Conservation (phyloP, 768 basidiomycete species). For the Mycena capillaripes region DNA sequence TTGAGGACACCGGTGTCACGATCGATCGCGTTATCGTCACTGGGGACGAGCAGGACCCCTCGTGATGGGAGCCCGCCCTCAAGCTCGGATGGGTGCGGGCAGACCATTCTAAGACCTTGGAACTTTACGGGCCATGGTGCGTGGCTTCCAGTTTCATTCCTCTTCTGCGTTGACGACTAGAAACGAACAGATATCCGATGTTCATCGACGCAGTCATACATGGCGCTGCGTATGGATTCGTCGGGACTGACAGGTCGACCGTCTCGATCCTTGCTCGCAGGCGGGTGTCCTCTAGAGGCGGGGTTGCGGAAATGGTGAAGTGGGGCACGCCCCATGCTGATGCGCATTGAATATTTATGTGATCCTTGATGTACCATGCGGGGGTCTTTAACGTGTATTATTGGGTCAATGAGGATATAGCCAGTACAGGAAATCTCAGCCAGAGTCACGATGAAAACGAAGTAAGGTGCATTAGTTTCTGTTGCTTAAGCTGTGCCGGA, state of each 20-base stretch:
- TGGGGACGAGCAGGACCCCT: conserved; percentile 53
- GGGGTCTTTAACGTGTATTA: no score
- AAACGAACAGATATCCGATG: conserved; percentile 55
- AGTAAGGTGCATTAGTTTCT: no score
- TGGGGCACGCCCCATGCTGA: conserved; percentile 57
- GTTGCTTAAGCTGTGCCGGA: no score
- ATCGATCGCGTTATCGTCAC: conserved; percentile 53
- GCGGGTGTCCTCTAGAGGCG: conserved; percentile 56
- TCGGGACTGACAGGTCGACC: conserved; percentile 66
- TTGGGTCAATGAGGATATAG: no score
- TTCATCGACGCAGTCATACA: conserved; percentile 65
- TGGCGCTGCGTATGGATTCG: conserved; percentile 57
- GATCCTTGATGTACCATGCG: no score
- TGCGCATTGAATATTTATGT: conserved; percentile 44
- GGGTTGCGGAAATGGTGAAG: conserved; percentile 51
- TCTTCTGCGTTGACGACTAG: not conserved
- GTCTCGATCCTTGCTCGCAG: conserved; percentile 59
- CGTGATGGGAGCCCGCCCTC: conserved; percentile 50
- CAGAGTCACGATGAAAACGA: no score
- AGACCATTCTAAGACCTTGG: conserved; percentile 48
- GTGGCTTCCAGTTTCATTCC: conserved; percentile 40
- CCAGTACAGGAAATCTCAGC: no score
- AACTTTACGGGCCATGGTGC: conserved; percentile 45
- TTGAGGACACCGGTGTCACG: conserved; percentile 37
- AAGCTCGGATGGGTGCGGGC: conserved; percentile 48